These are phyloP conservation scores for Sporobolomyces roseus DNA, from an alignment of 768 basidiomycete genomes.

Conservation along the genomic window DNA sequence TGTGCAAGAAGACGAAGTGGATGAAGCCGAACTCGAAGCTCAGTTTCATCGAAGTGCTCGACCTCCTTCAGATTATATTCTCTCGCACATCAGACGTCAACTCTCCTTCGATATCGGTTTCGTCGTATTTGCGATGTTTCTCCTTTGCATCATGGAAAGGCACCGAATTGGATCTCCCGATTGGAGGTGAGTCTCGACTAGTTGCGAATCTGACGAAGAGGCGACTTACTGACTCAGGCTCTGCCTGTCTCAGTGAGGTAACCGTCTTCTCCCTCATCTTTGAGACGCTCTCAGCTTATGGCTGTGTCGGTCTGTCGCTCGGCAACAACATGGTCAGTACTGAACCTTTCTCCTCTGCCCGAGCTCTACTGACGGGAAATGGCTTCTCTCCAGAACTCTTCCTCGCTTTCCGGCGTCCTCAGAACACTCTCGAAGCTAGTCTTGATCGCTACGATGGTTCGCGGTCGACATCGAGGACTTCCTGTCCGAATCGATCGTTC, in stretches of 20 bases:
- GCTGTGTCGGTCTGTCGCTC: slow-evolving; percentile 80
- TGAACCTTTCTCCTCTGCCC: slow-evolving; percentile 47
- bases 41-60: too few relatives aligned
- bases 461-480: slow-evolving; percentile 50
- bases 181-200: slow-evolving; percentile 26
- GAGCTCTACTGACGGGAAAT: background rate
- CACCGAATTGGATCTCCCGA: slow-evolving; percentile 15
- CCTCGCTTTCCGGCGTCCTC: slow-evolving; percentile 74
- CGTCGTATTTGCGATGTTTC: slow-evolving; percentile 77
- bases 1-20: slow-evolving; percentile 36
- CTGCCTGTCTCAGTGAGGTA: slow-evolving; percentile 20
- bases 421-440: slow-evolving; percentile 80
- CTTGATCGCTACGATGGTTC: slow-evolving; percentile 81
- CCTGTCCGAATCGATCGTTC: slow-evolving; percentile 56
- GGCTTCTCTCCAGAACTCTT: slow-evolving; percentile 60
- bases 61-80: slow-evolving; percentile 38
- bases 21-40: slow-evolving; percentile 36
- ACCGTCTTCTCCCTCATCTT: slow-evolving; percentile 52
- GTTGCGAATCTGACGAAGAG: too few relatives aligned
- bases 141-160: slow-evolving; percentile 84
- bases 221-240: background rate
- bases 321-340: slow-evolving; percentile 75
- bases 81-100: slow-evolving; percentile 70
- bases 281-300: slow-evolving; percentile 65
- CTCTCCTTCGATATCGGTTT: slow-evolving; percentile 99